phyloP scores from a whole-genome alignment of 108 stramenopile genomes.

The Nitzschia palea region DNA sequence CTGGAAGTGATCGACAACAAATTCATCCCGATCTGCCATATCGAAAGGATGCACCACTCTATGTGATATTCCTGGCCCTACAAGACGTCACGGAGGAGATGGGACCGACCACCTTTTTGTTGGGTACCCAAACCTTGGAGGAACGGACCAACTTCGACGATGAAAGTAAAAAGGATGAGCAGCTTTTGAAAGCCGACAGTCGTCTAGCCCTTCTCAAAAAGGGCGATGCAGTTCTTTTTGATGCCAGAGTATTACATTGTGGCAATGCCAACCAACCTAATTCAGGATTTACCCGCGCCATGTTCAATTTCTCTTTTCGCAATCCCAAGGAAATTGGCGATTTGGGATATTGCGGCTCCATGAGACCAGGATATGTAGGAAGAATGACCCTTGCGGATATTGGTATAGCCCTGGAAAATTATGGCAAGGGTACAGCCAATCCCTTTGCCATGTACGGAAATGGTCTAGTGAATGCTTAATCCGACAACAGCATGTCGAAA shows the following conservation, averaged over 20 bases:
- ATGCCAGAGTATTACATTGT: conserved; percentile 52
- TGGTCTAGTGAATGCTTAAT: no score
- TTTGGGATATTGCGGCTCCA: conserved; percentile 53
- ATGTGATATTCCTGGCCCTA: conserved; percentile 53
- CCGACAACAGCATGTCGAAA: no score
- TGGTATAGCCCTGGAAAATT: conserved; percentile 29
- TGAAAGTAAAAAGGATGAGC: conserved; percentile 24
- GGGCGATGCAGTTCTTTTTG: conserved; percentile 58
- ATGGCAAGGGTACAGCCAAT: conserved; percentile 30
- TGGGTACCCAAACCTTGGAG: conserved; percentile 35
- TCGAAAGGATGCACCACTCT: conserved; percentile 45
- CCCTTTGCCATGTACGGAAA: conserved; percentile 43
- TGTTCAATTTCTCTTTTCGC: conserved; percentile 60
- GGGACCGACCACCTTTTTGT: conserved; percentile 61
- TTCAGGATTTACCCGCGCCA: conserved; percentile 29
- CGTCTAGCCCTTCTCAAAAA: conserved; percentile 29
- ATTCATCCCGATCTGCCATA: conserved; percentile 61
- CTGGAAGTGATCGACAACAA: conserved; percentile 45
- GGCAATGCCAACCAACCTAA: conserved; percentile 49
- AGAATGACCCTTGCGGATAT: conserved; percentile 42
- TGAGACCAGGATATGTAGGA: conserved; percentile 46
- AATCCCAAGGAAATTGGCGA: conserved; percentile 43
- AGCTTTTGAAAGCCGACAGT: conserved; percentile 13
- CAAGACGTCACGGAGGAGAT: conserved; percentile 60
- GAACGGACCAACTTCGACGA: conserved; percentile 23